Conservation (phyloP, 2,329 filamentous ascomycete genomes). For the Epichloe gansuensis region DNA sequence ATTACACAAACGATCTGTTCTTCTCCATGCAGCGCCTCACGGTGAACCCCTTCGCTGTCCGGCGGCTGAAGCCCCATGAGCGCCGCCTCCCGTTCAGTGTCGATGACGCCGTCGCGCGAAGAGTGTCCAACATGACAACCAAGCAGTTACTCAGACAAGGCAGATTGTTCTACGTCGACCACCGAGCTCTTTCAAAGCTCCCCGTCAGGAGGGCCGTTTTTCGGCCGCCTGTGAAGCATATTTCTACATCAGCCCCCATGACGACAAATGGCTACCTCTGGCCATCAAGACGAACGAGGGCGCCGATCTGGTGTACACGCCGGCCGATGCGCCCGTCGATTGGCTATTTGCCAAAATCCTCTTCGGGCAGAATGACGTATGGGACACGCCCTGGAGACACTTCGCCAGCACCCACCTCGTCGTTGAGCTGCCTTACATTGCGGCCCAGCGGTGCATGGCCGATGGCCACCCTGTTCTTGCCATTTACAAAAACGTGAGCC, state of each 20-base stretch:
- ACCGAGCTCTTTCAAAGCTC: conserved; percentile 22
- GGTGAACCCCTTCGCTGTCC: conserved; percentile 26
- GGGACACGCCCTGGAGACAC: conserved; percentile 31
- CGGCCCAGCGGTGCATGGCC: conserved; percentile 33
- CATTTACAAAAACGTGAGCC: conserved; percentile 17
- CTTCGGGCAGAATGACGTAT: conserved; percentile 36
- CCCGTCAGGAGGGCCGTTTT: conserved; percentile 18
- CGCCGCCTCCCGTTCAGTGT: conserved; percentile 24
- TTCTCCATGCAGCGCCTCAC: conserved; percentile 37
- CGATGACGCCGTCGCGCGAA: conserved; percentile 15
- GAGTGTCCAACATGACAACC: conserved; percentile 21
- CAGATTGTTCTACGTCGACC: conserved; percentile 31
- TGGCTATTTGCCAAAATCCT: conserved; percentile 40
- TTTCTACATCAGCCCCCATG: conserved; percentile 31
- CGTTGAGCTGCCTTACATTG: conserved; percentile 29
- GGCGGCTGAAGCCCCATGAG: conserved; percentile 19
- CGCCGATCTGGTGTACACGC: conserved; percentile 28
- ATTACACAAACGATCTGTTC: conserved; percentile 33
- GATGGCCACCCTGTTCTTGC: conserved; percentile 31
- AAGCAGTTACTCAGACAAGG: conserved; percentile 21
- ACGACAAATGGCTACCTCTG: conserved; percentile 32
- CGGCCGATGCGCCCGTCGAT: conserved; percentile 29
- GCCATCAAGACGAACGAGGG: conserved; percentile 35
- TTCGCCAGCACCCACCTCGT: conserved; percentile 31
- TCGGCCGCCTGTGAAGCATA: conserved; percentile 31